These are phyloP conservation scores for Cercophora sp. DNA, from an alignment of 495 filamentous ascomycete genomes.

Conservation along the genomic window DNA sequence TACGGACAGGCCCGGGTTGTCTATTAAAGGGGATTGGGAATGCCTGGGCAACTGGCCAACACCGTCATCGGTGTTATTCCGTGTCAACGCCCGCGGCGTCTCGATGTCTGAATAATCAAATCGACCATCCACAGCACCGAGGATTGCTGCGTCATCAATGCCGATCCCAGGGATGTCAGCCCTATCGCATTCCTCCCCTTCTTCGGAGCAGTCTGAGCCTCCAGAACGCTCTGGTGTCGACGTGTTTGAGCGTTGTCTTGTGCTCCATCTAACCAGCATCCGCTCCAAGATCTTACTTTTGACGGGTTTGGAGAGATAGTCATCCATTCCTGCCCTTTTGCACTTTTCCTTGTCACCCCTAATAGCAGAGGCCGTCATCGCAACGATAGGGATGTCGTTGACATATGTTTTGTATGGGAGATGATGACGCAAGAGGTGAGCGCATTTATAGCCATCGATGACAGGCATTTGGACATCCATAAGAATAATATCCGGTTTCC, in stretches of 20 bases:
- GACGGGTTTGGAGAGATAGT: constrained; percentile 78
- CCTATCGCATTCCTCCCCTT: constrained; percentile 26
- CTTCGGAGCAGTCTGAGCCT: constrained; percentile 28
- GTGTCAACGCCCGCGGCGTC: constrained; percentile 26
- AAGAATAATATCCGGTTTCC: constrained; percentile 69
- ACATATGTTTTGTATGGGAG: constrained; percentile 51
- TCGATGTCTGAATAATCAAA: constrained; percentile 14
- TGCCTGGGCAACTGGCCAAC: constrained; percentile 11
- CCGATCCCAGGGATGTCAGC: constrained; percentile 27
- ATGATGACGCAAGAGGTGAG: constrained; percentile 63
- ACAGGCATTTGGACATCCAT: constrained; percentile 89
- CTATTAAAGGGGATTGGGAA: background rate
- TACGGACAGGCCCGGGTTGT: too few relatives aligned
- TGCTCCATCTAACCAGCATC: constrained; percentile 61
- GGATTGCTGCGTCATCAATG: background rate
- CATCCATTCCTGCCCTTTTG: constrained; percentile 73
- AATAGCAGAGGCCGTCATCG: constrained; percentile 79
- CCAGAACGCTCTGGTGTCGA: background rate
- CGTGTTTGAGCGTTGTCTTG: constrained; percentile 17
- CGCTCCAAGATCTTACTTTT: constrained; percentile 63
- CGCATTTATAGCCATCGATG: constrained; percentile 74
- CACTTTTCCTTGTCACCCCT: constrained; percentile 80
- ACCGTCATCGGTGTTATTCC: background rate
- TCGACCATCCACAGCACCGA: background rate
- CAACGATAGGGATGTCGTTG: constrained; percentile 64